Conservation (phyloP, 2,329 filamentous ascomycete genomes). For the Huntiella bhutanensis region DNA sequence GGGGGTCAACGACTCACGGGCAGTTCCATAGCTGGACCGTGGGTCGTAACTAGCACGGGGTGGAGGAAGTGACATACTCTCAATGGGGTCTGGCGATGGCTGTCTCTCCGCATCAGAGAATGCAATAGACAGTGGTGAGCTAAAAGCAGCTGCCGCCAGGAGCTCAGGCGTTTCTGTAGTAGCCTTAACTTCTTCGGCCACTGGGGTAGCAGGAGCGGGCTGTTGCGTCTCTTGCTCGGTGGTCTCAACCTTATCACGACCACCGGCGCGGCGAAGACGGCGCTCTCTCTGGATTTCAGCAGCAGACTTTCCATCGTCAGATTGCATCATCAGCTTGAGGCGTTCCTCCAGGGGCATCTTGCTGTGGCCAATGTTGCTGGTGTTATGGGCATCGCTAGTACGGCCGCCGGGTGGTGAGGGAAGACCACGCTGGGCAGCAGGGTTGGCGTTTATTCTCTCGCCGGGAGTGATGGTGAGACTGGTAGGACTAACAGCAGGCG, state of each 20-base stretch:
- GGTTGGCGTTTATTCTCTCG: constrained; percentile 43
- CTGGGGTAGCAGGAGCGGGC: constrained; percentile 3
- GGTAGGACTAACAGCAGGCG: not conserved
- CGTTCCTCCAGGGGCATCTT: constrained; percentile 76
- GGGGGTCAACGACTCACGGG: constrained; percentile 9
- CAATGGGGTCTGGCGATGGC: constrained; percentile 1
- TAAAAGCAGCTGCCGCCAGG: constrained; percentile 1
- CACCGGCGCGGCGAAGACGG: constrained; percentile 43
- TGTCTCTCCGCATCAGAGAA: constrained; percentile 25
- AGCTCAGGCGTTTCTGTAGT: constrained; percentile 1
- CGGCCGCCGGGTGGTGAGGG: constrained; percentile 53
- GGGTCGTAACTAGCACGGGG: not conserved
- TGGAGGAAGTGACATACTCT: constrained; percentile 4
- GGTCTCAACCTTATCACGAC: constrained; percentile 23
- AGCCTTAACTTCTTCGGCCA: constrained; percentile 3
- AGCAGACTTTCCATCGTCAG: constrained; percentile 44
- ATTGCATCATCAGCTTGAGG: constrained; percentile 74
- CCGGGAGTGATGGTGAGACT: constrained; percentile 22
- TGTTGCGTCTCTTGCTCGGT: constrained; percentile 8
- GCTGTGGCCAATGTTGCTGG: constrained; percentile 37
- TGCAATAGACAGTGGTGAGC: constrained; percentile 2
- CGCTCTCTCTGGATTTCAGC: constrained; percentile 50
- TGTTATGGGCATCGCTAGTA: constrained; percentile 58
- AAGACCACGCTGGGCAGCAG: constrained; percentile 39
- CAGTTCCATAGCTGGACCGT: constrained; percentile 5